phyloP scores from a whole-genome alignment of 371 early-diverging fungal genomes.

The Rhizopus sp. region DNA sequence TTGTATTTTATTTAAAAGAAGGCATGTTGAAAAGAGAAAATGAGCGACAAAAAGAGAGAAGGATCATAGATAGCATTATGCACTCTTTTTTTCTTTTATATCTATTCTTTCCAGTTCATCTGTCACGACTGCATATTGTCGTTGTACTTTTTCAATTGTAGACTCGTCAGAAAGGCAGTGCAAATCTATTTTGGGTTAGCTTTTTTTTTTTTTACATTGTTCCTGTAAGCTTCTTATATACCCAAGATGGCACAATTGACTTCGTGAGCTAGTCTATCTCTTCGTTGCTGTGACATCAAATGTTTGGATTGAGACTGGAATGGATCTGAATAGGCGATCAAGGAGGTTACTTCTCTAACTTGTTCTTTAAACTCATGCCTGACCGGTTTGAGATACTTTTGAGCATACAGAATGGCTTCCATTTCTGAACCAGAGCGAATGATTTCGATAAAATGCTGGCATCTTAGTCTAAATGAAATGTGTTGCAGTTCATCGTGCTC shows the following conservation, averaged over 20 bases:
- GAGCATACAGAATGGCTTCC: slow-evolving; percentile 42
- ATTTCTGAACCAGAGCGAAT: slow-evolving; percentile 25
- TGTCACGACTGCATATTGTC: slow-evolving; percentile 12
- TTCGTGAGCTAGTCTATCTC: slow-evolving; percentile 34
- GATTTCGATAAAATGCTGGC: slow-evolving; percentile 46
- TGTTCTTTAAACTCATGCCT: slow-evolving; percentile 24
- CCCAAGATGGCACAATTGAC: slow-evolving; percentile 35
- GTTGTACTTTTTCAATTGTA: slow-evolving; percentile 19
- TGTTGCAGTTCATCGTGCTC: slow-evolving; percentile 16
- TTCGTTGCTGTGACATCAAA: slow-evolving; percentile 35
- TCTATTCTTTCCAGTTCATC: slow-evolving; percentile 10
- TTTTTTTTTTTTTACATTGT: not conserved
- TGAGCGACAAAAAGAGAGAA: not conserved
- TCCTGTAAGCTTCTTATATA: not conserved
- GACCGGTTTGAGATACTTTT: slow-evolving; percentile 31
- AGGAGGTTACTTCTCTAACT: slow-evolving; percentile 35
- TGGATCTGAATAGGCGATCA: slow-evolving; percentile 47
- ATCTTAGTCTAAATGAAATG: slow-evolving; percentile 34
- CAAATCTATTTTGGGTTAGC: not conserved
- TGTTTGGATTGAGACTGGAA: slow-evolving; percentile 31
- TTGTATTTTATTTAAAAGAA: not conserved
- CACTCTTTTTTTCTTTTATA: not conserved
- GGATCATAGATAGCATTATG: too few species aligned
- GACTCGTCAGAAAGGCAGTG: slow-evolving; percentile 4
- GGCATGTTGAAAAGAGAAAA: not conserved